Base-by-base conservation (phyloP, 257 asterid species). In the Thymus mandschuricus region DNA sequence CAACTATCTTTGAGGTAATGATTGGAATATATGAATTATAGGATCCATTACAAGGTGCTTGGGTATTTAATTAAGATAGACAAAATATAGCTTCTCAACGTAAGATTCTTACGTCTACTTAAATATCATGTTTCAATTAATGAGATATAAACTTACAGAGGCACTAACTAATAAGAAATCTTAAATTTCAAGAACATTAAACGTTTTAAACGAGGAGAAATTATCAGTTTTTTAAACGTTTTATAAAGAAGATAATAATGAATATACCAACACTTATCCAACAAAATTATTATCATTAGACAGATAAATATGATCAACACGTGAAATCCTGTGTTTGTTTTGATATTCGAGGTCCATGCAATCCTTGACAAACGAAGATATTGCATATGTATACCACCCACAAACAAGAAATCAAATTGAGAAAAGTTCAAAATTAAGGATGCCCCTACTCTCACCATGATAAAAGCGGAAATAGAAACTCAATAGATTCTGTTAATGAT, bases 321-420 rank as follows among this genome's bases (percentile, higher is more conserved):
- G 7, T 61, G 10, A 31, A 11, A 10, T 71, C 13, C 41, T 60
- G 48, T 69, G 12, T 70, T 31, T 45, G 15, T 59, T 43, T 58
- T 30, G 46, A 60, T 46, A 28, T 34, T 70, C 49, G 45, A 59
- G 29, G 27, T 13, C 40, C 59, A 28, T 4, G 5, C 3, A 60
- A 41, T 60, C 34, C 68, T 45, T 35, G 38, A 49, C 49, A 70
- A 31, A 60, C 62, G 13, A 60, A 10, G 45, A 60, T 10, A 33
- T 46, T 60, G 31, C 21, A n/a, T 10, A 50, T 11, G 45, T 5
- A 61, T 59, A 51, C 43, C 30, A 60, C 29, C 51, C n/a, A 58
- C 29, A 5, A 21, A 48, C 48, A 27, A 31, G 9, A 21, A 70
- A 31, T 68, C 15, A 33, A 66, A 55, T 50, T 49, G 69, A 46